phyloP scores from a whole-genome alignment of 805 yeast genomes.

The Brettanomyces anomalus region DNA sequence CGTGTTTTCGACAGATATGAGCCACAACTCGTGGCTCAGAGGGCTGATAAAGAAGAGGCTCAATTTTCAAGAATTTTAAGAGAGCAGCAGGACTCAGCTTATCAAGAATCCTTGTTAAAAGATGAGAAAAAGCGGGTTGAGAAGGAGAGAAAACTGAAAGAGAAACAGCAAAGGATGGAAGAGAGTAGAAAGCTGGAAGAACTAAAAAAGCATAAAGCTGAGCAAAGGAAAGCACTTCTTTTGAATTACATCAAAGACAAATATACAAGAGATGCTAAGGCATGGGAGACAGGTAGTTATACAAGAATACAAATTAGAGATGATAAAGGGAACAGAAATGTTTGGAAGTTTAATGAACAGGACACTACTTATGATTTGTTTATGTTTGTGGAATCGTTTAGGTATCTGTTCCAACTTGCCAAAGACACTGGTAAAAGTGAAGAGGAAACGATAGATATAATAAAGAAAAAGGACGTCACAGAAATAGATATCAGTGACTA shows the following conservation, averaged over 20 bases:
- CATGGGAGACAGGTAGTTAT: constrained; percentile 22
- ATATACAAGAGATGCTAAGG: constrained; percentile 4
- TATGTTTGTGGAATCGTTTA: constrained; percentile 36
- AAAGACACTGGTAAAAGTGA: constrained; percentile 6
- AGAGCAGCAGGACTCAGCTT: constrained; percentile 61
- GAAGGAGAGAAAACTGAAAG: constrained; percentile 22
- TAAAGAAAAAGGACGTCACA: constrained; percentile 4
- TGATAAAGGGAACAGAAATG: constrained; percentile 42
- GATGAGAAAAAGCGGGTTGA: constrained; percentile 48
- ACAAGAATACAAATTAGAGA: constrained; percentile 44
- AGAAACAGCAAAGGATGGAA: constrained; percentile 15
- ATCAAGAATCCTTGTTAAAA: constrained; percentile 45
- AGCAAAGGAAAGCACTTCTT: constrained; percentile 15
- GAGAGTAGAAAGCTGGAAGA: constrained; percentile 12
- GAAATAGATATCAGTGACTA: constrained; percentile 8
- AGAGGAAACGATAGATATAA: constrained; percentile 7
- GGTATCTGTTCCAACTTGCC: constrained; percentile 13
- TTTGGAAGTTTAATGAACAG: constrained; percentile 33
- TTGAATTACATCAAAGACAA: constrained; percentile 2
- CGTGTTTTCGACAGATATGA: constrained; percentile 44
- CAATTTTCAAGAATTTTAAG: constrained; percentile 48
- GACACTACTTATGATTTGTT: constrained; percentile 40
- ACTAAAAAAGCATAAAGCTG: constrained; percentile 7
- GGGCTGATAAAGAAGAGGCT: constrained; percentile 52
- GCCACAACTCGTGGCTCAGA: constrained; percentile 51